Evolutionary conservation across 129 eudicot species (phyloP).

Genomic region (Deinandra increscens): DNA sequence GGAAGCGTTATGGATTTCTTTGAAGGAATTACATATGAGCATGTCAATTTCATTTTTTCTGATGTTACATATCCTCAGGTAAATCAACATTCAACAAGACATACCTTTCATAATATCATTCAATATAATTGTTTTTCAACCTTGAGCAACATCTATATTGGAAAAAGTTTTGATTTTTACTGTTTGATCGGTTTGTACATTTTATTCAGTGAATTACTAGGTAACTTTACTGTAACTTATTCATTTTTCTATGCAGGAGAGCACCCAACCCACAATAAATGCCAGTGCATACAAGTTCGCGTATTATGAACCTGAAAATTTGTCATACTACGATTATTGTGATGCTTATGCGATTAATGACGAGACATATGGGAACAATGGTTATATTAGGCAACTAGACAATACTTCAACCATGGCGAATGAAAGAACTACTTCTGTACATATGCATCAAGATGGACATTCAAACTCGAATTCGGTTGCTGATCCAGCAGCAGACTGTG

Average conservation of each 20-base stretch:
- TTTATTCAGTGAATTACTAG: not conserved
- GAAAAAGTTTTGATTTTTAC: conserved; percentile 9
- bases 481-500: conserved; percentile 56
- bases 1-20: conserved; percentile 81
- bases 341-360: conserved; percentile 52
- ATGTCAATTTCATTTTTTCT: conserved; percentile 83
- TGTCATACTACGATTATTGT: conserved; percentile 62
- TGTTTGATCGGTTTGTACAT: not conserved
- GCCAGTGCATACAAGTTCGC: conserved; percentile 69
- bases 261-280: conserved; percentile 52
- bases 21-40: conserved; percentile 86
- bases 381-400: conserved; percentile 43
- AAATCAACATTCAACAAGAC: conserved; percentile 1
- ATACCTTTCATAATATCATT: not conserved
- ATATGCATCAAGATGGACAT: conserved; percentile 48
- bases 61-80: conserved; percentile 74
- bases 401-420: conserved; percentile 39
- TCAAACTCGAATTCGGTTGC: conserved; percentile 39
- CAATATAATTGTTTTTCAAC: not conserved
- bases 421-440: conserved; percentile 45
- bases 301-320: conserved; percentile 62
- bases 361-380: conserved; percentile 39
- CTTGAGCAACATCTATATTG: not conserved
- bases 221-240: not conserved
- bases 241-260: conserved; percentile 57